phyloP scores from a whole-genome alignment of 306 rosid genomes.

The Cucumis sativus region Cucumber_9930_V3 NC_026655.2:23061001-23061500 shows the following conservation, averaged over 20 bases:
- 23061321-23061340: neutral
- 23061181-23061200: conserved; percentile 79
- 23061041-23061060: neutral
- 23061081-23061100: conserved; percentile 33
- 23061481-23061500: too few species aligned
- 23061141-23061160: conserved; percentile 76
- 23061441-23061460: too few species aligned
- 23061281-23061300: neutral
- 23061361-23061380: neutral
- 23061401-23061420: too few species aligned
- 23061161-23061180: conserved; percentile 68
- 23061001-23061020: too few species aligned
- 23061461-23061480: too few species aligned
- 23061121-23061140: conserved; percentile 52
- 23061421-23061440: too few species aligned
- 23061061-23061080: neutral
- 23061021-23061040: neutral
- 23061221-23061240: conserved; percentile 90
- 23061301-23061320: neutral
- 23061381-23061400: neutral
- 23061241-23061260: conserved; percentile 18
- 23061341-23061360: neutral
- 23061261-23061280: neutral
- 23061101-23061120: conserved; percentile 92
- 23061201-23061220: conserved; percentile 77